Conservation (phyloP, 2,329 filamentous ascomycete species). For the Talaromyces verruculosus region DNA sequence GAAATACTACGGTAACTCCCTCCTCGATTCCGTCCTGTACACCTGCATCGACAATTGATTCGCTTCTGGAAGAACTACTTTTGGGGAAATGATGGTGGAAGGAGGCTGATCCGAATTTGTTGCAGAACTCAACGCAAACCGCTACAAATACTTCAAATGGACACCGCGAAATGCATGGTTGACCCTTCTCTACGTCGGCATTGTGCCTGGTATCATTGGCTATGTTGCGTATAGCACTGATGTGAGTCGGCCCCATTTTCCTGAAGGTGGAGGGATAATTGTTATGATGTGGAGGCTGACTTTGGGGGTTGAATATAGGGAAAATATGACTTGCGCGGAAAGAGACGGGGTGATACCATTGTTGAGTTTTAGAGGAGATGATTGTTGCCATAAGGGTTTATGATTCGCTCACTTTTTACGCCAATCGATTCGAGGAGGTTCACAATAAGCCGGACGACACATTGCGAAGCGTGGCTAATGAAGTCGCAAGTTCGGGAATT, state of each 20-base stretch:
- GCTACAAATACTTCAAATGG: conserved; percentile 95
- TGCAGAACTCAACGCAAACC: conserved; percentile 76
- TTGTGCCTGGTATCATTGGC: conserved; percentile 70
- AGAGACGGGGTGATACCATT: conserved; percentile 83
- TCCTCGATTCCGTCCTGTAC: neutral
- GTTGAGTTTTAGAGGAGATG: conserved; percentile 65
- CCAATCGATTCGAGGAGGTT: neutral
- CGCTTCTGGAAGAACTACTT: neutral
- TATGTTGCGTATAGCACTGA: conserved; percentile 77
- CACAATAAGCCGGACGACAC: too few species aligned
- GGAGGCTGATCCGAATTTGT: neutral
- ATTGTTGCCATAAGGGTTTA: neutral
- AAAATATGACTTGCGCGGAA: conserved; percentile 79
- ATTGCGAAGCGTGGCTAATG: too few species aligned
- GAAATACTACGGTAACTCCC: conserved; percentile 52
- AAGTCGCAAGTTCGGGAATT: too few species aligned
- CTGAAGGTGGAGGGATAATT: neutral
- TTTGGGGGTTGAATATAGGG: conserved; percentile 58
- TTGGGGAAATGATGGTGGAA: neutral
- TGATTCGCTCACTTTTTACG: neutral
- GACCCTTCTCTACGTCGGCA: conserved; percentile 71
- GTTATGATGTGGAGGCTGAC: conserved; percentile 18
- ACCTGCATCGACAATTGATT: too few species aligned
- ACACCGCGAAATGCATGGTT: conserved; percentile 78
- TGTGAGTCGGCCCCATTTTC: conserved; percentile 59